Conservation (phyloP, 257 asterid species). For the Primulina huaijiensis region DNA sequence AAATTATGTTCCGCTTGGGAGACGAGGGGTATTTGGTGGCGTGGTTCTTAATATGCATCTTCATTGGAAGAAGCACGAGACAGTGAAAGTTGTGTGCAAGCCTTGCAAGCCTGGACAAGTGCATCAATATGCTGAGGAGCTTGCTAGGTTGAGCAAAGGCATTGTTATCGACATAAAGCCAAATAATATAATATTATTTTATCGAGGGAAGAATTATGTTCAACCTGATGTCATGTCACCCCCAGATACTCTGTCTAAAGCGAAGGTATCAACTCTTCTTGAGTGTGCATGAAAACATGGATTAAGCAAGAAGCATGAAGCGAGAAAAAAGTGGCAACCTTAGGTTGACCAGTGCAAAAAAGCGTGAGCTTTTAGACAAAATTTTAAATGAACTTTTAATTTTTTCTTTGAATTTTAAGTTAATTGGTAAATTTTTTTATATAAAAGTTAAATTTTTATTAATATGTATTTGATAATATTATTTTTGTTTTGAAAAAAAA, state of each 20-base stretch:
- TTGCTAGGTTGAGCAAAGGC: constrained; percentile 84
- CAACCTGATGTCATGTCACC: constrained; percentile 87
- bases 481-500: no score
- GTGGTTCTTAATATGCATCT: constrained; percentile 98
- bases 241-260: constrained; percentile 83
- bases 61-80: constrained; percentile 95
- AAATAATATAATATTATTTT: constrained; percentile 60
- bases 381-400: no score
- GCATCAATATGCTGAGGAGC: constrained; percentile 74
- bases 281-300: background rate
- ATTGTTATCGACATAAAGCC: constrained; percentile 73
- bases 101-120: constrained; percentile 94
- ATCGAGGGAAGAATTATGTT: constrained; percentile 88
- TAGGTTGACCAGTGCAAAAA: no score
- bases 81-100: constrained; percentile 81
- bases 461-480: no score
- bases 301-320: no score
- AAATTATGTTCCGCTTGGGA: constrained; percentile 78
- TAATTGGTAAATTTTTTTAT: no score
- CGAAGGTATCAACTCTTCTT: constrained; percentile 52
- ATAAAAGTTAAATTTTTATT: no score
- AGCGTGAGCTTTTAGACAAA: no score
- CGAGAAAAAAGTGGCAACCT: no score
- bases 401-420: no score
- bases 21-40: constrained; percentile 97